phyloP scores from a whole-genome alignment of 2,329 filamentous ascomycete species.

The Pyrenophora graminea region DNA sequence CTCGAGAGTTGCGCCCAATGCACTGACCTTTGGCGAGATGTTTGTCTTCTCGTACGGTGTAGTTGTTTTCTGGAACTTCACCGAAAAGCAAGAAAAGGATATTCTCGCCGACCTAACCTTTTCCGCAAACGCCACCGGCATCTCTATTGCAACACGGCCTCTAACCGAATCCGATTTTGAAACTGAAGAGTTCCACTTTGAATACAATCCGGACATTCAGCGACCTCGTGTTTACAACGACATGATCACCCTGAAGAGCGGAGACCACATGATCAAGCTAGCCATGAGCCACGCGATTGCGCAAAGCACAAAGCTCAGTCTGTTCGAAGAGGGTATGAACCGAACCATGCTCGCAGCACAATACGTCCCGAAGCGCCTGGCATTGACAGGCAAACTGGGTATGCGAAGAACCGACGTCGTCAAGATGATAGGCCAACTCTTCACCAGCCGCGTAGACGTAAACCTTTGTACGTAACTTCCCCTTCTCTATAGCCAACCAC shows the following conservation, averaged over 20 bases:
- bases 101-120: slow-evolving; percentile 94
- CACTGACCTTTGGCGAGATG: slow-evolving; percentile 86
- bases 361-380: slow-evolving; percentile 85
- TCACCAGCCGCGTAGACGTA: slow-evolving; percentile 93
- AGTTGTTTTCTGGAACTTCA: slow-evolving; percentile 99
- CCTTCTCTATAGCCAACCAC: not conserved
- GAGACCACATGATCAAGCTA: slow-evolving; percentile 98
- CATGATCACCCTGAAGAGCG: slow-evolving; percentile 94
- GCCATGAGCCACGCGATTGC: slow-evolving; percentile 97
- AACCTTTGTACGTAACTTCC: slow-evolving; percentile 79
- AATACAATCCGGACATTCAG: slow-evolving; percentile 85
- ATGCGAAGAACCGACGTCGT: slow-evolving; percentile 93
- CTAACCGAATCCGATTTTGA: slow-evolving; percentile 90
- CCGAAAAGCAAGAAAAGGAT: slow-evolving; percentile 92
- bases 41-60: slow-evolving; percentile 98
- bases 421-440: slow-evolving; percentile 84
- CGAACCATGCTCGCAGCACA: slow-evolving; percentile 92
- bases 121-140: slow-evolving; percentile 67
- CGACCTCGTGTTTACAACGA: slow-evolving; percentile 95
- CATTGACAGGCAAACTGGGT: slow-evolving; percentile 84
- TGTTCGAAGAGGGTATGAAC: slow-evolving; percentile 95
- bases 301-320: slow-evolving; percentile 93
- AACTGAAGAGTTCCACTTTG: slow-evolving; percentile 97
- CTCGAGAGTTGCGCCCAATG: slow-evolving; percentile 66
- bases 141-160: slow-evolving; percentile 75